phyloP scores from a whole-genome alignment of 345 rosid genomes.

The Bruguiera sexangula region DNA sequence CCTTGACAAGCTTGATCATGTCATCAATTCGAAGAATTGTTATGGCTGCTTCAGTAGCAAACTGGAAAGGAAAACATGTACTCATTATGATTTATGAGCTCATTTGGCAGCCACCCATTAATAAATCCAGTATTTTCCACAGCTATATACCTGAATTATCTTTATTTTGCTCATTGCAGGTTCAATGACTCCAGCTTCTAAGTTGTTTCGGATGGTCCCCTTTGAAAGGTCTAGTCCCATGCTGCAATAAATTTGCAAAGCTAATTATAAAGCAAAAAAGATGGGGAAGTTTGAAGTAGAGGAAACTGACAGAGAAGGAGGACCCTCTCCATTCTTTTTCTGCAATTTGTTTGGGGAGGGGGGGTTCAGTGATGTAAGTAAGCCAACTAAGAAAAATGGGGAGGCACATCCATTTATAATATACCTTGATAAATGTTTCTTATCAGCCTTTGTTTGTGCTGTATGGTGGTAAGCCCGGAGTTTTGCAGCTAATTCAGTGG shows the following conservation, averaged over 20 bases:
- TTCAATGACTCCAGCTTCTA: conserved; percentile 98
- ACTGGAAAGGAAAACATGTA: conserved; percentile 30
- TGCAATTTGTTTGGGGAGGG: too few species aligned
- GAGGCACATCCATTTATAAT: neutral
- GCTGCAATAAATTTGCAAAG: conserved; percentile 41
- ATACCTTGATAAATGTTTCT: conserved; percentile 83
- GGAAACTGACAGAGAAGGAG: too few species aligned
- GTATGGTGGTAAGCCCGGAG: conserved; percentile 89
- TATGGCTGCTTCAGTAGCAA: conserved; percentile 97
- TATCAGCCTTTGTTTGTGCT: conserved; percentile 94
- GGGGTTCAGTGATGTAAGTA: too few species aligned
- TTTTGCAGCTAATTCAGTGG: conserved; percentile 90
- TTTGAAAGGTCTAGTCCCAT: conserved; percentile 92
- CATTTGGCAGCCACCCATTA: neutral
- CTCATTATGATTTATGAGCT: neutral
- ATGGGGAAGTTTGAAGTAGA: neutral
- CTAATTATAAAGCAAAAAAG: neutral
- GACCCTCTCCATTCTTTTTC: too few species aligned
- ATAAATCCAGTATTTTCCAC: neutral
- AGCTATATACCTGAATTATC: conserved; percentile 78
- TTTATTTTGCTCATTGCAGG: conserved; percentile 99
- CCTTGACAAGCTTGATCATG: conserved; percentile 94
- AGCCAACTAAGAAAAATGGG: too few species aligned
- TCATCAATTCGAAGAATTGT: conserved; percentile 96
- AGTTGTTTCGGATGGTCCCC: conserved; percentile 80